These are phyloP conservation scores for Sapria himalayana DNA, from an alignment of 345 rosid genomes.

Conservation along the genomic window DNA sequence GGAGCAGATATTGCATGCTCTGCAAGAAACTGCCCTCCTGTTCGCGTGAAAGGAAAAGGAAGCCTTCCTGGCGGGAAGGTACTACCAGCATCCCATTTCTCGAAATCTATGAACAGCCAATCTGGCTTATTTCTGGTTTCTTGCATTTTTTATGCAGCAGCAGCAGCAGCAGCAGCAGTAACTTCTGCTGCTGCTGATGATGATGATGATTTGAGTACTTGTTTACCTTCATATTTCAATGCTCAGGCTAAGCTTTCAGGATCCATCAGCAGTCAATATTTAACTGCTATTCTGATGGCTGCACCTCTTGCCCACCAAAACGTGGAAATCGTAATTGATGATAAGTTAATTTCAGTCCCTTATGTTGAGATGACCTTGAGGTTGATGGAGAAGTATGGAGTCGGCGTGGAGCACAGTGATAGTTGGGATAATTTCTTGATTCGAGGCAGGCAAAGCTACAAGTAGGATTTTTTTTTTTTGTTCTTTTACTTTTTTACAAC, in stretches of 20 bases:
- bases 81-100: too few species aligned
- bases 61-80: slow-evolving; percentile 98
- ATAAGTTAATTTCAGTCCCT: slow-evolving; percentile 76
- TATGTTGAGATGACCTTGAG: slow-evolving; percentile 95
- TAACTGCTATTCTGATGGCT: slow-evolving; percentile 93
- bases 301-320: slow-evolving; percentile 88
- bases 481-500: too few species aligned
- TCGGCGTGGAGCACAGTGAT: slow-evolving; percentile 40
- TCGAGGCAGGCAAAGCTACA: slow-evolving; percentile 77
- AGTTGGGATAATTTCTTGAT: slow-evolving; percentile 79
- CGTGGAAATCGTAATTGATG: slow-evolving; percentile 79
- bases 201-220: too few species aligned
- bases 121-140: too few species aligned
- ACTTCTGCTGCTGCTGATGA: too few species aligned
- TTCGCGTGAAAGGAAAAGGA: slow-evolving; percentile 53
- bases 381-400: slow-evolving; percentile 86
- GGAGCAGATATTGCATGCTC: slow-evolving; percentile 69
- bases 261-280: slow-evolving; percentile 80
- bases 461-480: slow-evolving; percentile 23
- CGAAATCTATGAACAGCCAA: too few species aligned
- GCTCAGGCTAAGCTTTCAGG: slow-evolving; percentile 92
- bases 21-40: slow-evolving; percentile 83
- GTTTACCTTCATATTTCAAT: too few species aligned
- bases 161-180: too few species aligned
- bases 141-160: too few species aligned